Conservation (phyloP, 129 eudicot genomes). For the Centrapalus pauciflorus region DNA sequence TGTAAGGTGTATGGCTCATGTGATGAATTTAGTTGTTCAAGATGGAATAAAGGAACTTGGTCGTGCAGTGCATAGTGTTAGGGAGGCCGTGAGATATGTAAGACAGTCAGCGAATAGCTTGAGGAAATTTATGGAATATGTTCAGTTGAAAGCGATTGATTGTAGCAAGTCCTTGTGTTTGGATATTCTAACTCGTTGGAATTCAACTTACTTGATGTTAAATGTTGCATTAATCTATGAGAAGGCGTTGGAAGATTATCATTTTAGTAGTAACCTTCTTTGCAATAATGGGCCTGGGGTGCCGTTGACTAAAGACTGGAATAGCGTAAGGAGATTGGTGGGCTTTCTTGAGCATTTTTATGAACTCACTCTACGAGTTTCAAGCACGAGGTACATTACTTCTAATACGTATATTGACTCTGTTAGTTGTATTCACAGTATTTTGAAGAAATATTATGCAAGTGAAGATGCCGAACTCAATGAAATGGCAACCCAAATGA, state of each 20-base stretch:
- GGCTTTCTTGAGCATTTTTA: too few species aligned
- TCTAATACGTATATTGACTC: neutral
- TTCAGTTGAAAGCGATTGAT: neutral
- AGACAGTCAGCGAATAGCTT: slow-evolving; percentile 10
- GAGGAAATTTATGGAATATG: neutral
- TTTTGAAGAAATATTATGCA: too few species aligned
- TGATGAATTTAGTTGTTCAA: too few species aligned
- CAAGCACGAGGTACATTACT: too few species aligned
- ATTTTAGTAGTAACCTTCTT: neutral
- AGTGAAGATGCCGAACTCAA: too few species aligned
- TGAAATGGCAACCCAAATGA: neutral
- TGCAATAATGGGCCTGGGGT: neutral
- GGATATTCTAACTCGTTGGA: too few species aligned
- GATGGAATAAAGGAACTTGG: neutral
- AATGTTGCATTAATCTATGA: too few species aligned
- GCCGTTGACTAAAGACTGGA: neutral
- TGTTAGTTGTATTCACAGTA: neutral
- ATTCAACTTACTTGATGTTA: too few species aligned
- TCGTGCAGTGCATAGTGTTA: neutral
- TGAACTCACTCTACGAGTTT: too few species aligned
- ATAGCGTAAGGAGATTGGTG: neutral
- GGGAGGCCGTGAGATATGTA: slow-evolving; percentile 5
- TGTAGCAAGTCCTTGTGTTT: neutral
- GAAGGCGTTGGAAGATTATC: neutral
- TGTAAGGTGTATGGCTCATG: too few species aligned